Evolutionary conservation across 331 rosid genomes (phyloP), one percentile per base, ranked within the genome.

Genomic region (Spiraea crenata): DNA sequence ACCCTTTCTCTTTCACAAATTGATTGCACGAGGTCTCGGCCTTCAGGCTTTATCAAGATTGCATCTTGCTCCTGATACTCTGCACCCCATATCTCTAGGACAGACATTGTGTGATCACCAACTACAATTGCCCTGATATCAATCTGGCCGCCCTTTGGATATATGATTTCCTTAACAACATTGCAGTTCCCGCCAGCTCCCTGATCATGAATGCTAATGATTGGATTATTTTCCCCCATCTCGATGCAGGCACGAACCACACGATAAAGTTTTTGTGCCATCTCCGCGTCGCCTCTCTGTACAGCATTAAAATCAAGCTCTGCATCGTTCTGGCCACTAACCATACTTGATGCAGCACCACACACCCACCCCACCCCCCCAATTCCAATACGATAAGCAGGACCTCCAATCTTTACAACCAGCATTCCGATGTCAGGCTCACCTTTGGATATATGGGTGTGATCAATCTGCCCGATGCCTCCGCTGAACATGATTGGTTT

Each of bases 181-280:
- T 92, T 89, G 68, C 96, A 92, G 79, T 92, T 92, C 70, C 98
- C 98, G 69, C 98, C 96, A 71, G 98, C 98, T 64, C 98, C 98
- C 65, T 92, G 96, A 67, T 89, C 98, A 81, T 92, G 98, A 81
- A 89, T 92, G 80, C 97, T 89, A 54, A 91, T 79, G 57, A 91
- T 91, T 3, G 97, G 97, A 71, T 91, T 91, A 66, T 80, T 77
- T 63, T 92, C 92, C 74, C 98, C 96, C 98, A 92, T 88, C 71
- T 92, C 96, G 74, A 89, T 85, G 73, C 98, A 92, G 48, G 96
- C 85, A 74, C 96, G 98, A 64, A 92, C 98, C 39, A 92, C 90
- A 49, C 96, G 95, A 37, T 92, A 92, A n/a, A n/a, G n/a, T n/a
- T n/a, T n/a, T n/a, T n/a, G n/a, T n/a, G n/a, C n/a, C n/a, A n/a